Evolutionary conservation across 2,329 filamentous ascomycete species (phyloP).

Genomic region (Dactylellina cionopaga): DNA sequence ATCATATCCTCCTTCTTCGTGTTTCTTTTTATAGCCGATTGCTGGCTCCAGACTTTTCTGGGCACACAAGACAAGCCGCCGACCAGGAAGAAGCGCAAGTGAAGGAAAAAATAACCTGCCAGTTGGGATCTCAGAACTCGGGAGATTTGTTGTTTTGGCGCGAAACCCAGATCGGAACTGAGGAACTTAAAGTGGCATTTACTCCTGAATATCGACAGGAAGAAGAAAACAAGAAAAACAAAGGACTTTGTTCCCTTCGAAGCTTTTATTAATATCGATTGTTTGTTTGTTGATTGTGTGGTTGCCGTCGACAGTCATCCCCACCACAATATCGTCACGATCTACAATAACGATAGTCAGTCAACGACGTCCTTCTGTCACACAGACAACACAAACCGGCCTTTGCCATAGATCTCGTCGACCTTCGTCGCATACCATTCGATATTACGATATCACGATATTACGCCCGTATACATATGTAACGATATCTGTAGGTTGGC

Average conservation of each 20-base stretch:
- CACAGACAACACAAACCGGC: conserved; percentile 49
- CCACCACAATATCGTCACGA: conserved; percentile 6
- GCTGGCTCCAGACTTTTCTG: conserved; percentile 31
- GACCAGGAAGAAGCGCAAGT: neutral
- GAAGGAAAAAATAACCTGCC: conserved; percentile 3
- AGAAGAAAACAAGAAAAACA: too few relatives aligned
- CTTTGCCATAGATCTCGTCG: too few relatives aligned
- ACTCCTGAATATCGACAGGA: conserved; percentile 20
- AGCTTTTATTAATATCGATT: too few relatives aligned
- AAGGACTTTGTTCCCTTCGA: too few relatives aligned
- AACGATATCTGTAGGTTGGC: neutral
- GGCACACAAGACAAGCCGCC: conserved; percentile 27
- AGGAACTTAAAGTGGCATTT: neutral
- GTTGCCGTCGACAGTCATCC: neutral
- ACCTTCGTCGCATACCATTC: neutral
- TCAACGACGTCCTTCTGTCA: conserved; percentile 32
- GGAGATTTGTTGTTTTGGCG: conserved; percentile 11
- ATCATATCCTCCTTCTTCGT: conserved; percentile 27
- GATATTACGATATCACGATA: neutral
- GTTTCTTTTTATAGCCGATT: conserved; percentile 51
- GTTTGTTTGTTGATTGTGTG: neutral
- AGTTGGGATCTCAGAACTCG: neutral
- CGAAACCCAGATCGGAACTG: conserved; percentile 15
- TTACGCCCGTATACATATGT: neutral
- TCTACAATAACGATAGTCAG: conserved; percentile 33